Evolutionary conservation across 768 basidiomycete species (phyloP).

Genomic region (Calocybe cyanea): DNA sequence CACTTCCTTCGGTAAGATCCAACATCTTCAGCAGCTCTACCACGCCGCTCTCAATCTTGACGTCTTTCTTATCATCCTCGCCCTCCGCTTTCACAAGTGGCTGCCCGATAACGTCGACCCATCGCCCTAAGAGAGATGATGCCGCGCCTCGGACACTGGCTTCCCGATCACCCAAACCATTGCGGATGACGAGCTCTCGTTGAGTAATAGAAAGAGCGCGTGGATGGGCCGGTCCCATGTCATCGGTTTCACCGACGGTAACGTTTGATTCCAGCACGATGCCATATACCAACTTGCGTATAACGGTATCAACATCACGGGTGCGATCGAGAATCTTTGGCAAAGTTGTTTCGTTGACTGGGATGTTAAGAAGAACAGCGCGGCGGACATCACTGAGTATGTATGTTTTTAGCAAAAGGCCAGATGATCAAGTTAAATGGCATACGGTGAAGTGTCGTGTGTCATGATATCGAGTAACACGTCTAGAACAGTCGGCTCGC

Average conservation of each 20-base stretch:
- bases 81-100: constrained; percentile 29
- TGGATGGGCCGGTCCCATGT: constrained; percentile 59
- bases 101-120: constrained; percentile 62
- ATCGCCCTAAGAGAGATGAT: constrained; percentile 63
- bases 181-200: constrained; percentile 71
- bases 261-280: constrained; percentile 47
- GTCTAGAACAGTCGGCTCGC: constrained; percentile 49
- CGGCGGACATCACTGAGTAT: constrained; percentile 78
- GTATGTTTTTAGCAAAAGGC: neutral
- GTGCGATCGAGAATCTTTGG: constrained; percentile 69
- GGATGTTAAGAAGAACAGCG: constrained; percentile 69
- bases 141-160: constrained; percentile 68
- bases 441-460: constrained; percentile 77
- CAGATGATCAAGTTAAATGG: neutral
- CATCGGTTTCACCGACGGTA: constrained; percentile 16
- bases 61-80: constrained; percentile 19
- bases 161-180: constrained; percentile 88
- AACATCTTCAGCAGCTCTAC: constrained; percentile 37
- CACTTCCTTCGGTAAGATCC: constrained; percentile 51
- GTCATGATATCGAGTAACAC: constrained; percentile 64
- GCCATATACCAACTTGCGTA: constrained; percentile 73
- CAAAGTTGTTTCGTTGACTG: constrained; percentile 51
- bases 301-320: constrained; percentile 71
- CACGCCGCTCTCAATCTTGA: constrained; percentile 19
- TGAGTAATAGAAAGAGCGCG: constrained; percentile 64